Percentiles rank a stretch among this genome's conserved stretches.
These are phyloP conservation scores for Penicillium sp. DNA, from an alignment of 2,329 filamentous ascomycete species.

Conservation along the genomic window DNA sequence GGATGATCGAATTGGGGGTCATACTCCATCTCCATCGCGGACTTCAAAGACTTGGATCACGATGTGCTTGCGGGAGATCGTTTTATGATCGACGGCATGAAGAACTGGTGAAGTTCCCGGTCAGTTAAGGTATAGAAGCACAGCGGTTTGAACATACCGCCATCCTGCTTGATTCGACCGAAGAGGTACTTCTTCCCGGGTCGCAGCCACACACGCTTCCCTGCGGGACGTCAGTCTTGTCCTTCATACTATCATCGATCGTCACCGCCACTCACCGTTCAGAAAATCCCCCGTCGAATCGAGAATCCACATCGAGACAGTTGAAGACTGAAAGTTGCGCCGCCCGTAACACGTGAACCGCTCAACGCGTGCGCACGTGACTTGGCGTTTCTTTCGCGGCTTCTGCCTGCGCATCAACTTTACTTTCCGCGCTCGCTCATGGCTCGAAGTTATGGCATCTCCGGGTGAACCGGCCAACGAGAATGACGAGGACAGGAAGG, in stretches of 20 bases:
- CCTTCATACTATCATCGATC: too few relatives aligned
- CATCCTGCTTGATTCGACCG: conserved; percentile 67
- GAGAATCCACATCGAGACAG: conserved; percentile 61
- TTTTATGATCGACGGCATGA: conserved; percentile 72
- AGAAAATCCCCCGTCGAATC: conserved; percentile 52
- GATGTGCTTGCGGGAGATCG: conserved; percentile 85
- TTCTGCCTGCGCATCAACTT: conserved; percentile 26
- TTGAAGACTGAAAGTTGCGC: conserved; percentile 3
- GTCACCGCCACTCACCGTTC: conserved; percentile 35
- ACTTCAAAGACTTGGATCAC: conserved; percentile 70
- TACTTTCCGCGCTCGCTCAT: conserved; percentile 1
- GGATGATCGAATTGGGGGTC: conserved; percentile 24
- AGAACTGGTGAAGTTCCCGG: conserved; percentile 49
- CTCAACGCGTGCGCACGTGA: conserved; percentile 39
- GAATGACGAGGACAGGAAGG: neutral
- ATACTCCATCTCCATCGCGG: conserved; percentile 64
- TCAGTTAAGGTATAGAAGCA: neutral
- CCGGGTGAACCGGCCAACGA: conserved; percentile 16
- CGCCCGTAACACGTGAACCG: conserved; percentile 16
- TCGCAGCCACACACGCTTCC: conserved; percentile 75
- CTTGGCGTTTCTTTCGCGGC: conserved; percentile 18
- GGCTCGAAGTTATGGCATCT: conserved; percentile 23
- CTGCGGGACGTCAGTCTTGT: conserved; percentile 49
- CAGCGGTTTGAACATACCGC: conserved; percentile 47
- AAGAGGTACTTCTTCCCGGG: conserved; percentile 84